Evolutionary conservation across 2,329 filamentous ascomycete genomes (phyloP).

Genomic region (Graphiopsis chlorocephala): DNA sequence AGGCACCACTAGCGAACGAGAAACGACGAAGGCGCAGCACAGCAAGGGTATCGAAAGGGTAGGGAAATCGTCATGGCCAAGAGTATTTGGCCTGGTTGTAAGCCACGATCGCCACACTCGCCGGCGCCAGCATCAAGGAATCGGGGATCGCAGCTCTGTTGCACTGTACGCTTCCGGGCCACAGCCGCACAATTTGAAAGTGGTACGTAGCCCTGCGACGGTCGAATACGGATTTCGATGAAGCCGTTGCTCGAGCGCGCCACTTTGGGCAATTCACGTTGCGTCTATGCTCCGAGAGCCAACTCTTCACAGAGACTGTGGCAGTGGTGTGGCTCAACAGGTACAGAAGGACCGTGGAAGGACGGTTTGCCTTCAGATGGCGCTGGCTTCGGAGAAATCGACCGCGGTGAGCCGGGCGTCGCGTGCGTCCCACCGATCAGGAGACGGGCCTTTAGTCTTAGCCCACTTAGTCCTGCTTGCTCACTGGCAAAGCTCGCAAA

Average conservation of each 20-base stretch:
- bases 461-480: background rate
- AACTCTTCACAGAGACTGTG: background rate
- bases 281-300: background rate
- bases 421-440: background rate
- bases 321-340: background rate
- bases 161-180: background rate
- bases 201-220: background rate
- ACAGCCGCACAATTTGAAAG: background rate
- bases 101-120: slow-evolving; percentile 2
- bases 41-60: background rate
- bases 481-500: background rate
- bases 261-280: background rate
- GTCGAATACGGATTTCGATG: background rate
- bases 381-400: background rate
- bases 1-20: background rate
- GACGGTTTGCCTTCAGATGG: background rate
- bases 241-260: background rate
- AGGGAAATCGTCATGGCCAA: background rate
- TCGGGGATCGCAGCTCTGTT: background rate
- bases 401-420: background rate
- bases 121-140: background rate
- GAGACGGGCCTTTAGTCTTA: background rate
- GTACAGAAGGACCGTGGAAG: too few relatives aligned
- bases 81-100: background rate
- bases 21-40: slow-evolving; percentile 4